Percentiles rank a stretch among this genome's conserved stretches.
These are phyloP conservation scores for Metschnikowia proteae DNA, from an alignment of 805 yeast species.

Conservation along the genomic window DNA sequence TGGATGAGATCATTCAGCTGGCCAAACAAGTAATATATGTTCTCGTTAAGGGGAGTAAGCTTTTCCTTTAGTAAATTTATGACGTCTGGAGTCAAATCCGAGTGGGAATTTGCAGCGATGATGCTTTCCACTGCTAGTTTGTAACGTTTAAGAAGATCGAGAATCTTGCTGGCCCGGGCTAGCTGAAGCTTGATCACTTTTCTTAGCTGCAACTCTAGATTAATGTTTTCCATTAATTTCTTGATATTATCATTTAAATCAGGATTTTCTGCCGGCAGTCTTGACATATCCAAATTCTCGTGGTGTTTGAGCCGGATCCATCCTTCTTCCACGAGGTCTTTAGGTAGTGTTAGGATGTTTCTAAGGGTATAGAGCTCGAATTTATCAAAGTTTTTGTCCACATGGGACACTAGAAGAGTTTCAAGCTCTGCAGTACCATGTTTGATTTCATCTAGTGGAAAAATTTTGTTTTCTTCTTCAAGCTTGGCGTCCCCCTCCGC, in stretches of 20 bases:
- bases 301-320: conserved; percentile 70
- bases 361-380: conserved; percentile 78
- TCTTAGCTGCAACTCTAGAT: conserved; percentile 42
- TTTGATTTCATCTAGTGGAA: conserved; percentile 51
- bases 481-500: conserved; percentile 12
- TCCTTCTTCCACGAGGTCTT: conserved; percentile 59
- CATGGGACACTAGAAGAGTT: conserved; percentile 65
- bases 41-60: conserved; percentile 46
- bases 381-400: conserved; percentile 81
- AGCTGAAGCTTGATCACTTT: conserved; percentile 39
- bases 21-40: conserved; percentile 40
- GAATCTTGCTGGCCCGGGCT: conserved; percentile 34
- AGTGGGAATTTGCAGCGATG: conserved; percentile 16
- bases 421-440: conserved; percentile 81
- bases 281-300: conserved; percentile 39
- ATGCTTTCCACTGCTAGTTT: conserved; percentile 23
- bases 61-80: conserved; percentile 26
- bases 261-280: conserved; percentile 4
- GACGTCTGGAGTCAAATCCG: conserved; percentile 21
- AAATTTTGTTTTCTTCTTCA: conserved; percentile 8
- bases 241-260: conserved; percentile 7
- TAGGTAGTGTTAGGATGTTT: conserved; percentile 71
- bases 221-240: conserved; percentile 35
- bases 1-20: conserved; percentile 40
- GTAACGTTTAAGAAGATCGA: conserved; percentile 30